Evolutionary conservation across 2,329 filamentous ascomycete species (phyloP).

Genomic region (Ilyonectria robusta): DNA sequence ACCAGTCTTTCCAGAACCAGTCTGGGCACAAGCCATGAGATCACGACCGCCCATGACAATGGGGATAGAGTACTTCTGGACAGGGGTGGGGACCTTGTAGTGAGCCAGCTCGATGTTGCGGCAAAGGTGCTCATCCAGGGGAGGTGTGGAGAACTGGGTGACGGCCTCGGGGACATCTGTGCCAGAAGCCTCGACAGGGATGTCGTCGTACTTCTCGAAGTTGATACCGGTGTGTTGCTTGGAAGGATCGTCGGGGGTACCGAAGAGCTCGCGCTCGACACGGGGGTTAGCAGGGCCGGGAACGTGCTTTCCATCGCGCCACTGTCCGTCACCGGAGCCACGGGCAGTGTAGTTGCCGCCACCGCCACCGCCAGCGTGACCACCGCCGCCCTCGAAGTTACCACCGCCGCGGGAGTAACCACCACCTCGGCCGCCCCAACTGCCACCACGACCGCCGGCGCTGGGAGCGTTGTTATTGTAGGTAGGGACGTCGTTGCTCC

Average conservation of each 20-base stretch:
- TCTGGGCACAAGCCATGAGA: conserved; percentile 99
- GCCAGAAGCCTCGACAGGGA: conserved; percentile 96
- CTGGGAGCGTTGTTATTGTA: conserved; percentile 49
- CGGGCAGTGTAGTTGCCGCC: conserved; percentile 71
- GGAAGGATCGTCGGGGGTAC: conserved; percentile 88
- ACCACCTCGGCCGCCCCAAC: conserved; percentile 55
- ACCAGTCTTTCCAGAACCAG: conserved; percentile 99
- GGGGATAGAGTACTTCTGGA: conserved; percentile 99
- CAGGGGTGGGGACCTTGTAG: conserved; percentile 96
- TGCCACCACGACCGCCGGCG: conserved; percentile 52
- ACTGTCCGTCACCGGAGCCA: conserved; percentile 95
- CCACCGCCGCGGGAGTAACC: conserved; percentile 55
- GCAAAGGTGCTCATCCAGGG: conserved; percentile 93
- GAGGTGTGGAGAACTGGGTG: conserved; percentile 91
- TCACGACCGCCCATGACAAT: conserved; percentile 99
- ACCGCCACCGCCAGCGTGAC: conserved; percentile 80
- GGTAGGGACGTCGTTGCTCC: conserved; percentile 49
- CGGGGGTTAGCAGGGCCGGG: conserved; percentile 90
- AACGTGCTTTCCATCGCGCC: conserved; percentile 97
- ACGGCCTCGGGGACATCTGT: conserved; percentile 94
- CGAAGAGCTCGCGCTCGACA: conserved; percentile 95
- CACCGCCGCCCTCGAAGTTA: conserved; percentile 57
- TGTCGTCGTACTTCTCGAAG: conserved; percentile 99
- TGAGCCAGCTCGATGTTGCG: conserved; percentile 93
- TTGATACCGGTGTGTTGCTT: conserved; percentile 99